Evolutionary conservation across 1,284 basidiomycete species (phyloP).

Genomic region (Boletus smithii): DNA sequence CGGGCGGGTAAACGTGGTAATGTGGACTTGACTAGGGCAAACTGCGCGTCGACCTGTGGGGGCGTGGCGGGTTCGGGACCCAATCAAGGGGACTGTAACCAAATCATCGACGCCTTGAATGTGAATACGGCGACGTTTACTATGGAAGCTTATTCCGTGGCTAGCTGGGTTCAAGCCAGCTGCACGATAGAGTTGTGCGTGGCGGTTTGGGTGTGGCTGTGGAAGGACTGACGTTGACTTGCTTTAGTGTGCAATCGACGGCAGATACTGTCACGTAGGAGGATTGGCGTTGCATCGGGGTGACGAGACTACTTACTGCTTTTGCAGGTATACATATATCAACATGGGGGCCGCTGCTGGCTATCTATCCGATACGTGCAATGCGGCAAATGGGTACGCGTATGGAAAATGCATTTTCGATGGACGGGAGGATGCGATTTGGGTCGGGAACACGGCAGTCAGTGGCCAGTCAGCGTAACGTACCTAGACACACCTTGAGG

Average conservation of each 20-base stretch:
- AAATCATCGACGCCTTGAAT: constrained; percentile 6
- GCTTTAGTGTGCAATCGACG: constrained; percentile 8
- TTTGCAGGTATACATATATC: constrained; percentile 8
- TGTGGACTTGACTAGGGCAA: constrained; percentile 2
- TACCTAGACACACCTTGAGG: not conserved
- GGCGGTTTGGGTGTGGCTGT: too few relatives aligned
- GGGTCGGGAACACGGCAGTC: constrained; percentile 2
- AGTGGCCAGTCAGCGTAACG: constrained; percentile 4
- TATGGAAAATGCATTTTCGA: constrained; percentile 11
- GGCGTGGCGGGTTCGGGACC: constrained; percentile 4
- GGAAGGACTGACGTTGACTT: not conserved
- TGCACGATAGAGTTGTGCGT: constrained; percentile 9
- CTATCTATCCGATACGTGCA: not conserved
- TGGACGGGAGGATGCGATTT: constrained; percentile 7
- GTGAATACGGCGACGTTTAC: not conserved
- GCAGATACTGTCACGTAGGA: constrained; percentile 11
- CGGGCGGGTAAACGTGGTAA: not conserved
- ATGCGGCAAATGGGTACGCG: not conserved
- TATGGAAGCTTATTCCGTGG: constrained; percentile 5
- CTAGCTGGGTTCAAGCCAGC: constrained; percentile 9
- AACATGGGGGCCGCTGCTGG: not conserved
- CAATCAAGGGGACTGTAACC: constrained; percentile 11
- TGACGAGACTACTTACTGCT: not conserved
- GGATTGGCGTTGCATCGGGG: not conserved
- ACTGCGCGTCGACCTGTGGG: constrained; percentile 1